Percentiles rank a stretch among this genome's conserved stretches.
These are phyloP conservation scores for Ogataea angusta DNA, from an alignment of 805 yeast species.

Conservation along the genomic window DNA sequence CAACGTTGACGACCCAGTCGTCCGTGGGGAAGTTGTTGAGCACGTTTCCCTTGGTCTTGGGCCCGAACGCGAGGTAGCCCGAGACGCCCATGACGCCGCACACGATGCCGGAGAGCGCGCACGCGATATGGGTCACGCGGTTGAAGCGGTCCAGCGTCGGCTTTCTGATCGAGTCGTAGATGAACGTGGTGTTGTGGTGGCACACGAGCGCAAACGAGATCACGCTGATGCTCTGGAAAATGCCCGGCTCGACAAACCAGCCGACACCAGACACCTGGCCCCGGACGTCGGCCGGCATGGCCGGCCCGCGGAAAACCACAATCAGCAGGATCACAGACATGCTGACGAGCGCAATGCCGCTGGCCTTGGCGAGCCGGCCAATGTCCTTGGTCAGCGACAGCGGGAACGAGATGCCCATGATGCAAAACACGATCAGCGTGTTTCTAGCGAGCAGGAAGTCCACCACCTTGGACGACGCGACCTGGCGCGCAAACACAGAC, in stretches of 20 bases:
- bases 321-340: conserved; percentile 77
- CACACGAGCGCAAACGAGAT: conserved; percentile 94
- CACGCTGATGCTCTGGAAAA: conserved; percentile 91
- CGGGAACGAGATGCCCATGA: conserved; percentile 76
- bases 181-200: conserved; percentile 90
- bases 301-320: conserved; percentile 73
- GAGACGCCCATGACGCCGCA: conserved; percentile 75
- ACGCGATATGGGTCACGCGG: conserved; percentile 76
- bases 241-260: conserved; percentile 55
- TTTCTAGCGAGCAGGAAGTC: conserved; percentile 62
- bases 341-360: conserved; percentile 79
- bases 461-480: conserved; percentile 37
- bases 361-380: conserved; percentile 80
- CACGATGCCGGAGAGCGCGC: conserved; percentile 74
- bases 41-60: conserved; percentile 79
- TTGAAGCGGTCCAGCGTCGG: conserved; percentile 78
- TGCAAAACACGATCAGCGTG: conserved; percentile 65
- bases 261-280: conserved; percentile 44
- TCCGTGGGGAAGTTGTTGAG: conserved; percentile 79
- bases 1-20: conserved; percentile 76
- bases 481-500: conserved; percentile 52
- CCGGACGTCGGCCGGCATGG: conserved; percentile 43
- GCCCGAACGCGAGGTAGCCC: conserved; percentile 74
- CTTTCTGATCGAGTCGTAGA: conserved; percentile 74
- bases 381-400: conserved; percentile 77